A percentile compares a stretch with the other conserved stretches of the same genome.
phyloP scores from a whole-genome alignment of 176 grass and related monocot genomes.

The Oryza punctata region DNA sequence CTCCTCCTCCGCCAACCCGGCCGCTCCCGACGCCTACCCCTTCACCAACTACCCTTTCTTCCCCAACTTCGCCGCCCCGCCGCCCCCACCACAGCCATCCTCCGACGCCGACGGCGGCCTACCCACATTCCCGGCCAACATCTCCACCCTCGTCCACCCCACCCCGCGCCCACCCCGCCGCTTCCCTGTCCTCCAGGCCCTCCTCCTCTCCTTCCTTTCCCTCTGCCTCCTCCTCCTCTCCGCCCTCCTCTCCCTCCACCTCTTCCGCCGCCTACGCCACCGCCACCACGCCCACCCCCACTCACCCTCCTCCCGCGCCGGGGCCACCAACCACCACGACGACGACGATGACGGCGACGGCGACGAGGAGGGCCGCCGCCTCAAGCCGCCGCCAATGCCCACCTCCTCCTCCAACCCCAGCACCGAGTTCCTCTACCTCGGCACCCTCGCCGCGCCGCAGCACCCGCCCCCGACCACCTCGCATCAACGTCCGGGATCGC shows the following conservation, averaged over 20 bases:
- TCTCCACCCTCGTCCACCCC: slow-evolving; percentile 47
- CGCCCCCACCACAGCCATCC: neutral
- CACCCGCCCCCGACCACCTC: neutral
- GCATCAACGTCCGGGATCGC: slow-evolving; percentile 33
- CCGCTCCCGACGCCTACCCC: slow-evolving; percentile 35
- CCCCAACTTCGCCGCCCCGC: slow-evolving; percentile 23
- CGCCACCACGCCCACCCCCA: neutral
- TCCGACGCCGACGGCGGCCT: slow-evolving; percentile 22
- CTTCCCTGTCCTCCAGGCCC: slow-evolving; percentile 51
- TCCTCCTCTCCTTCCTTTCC: slow-evolving; percentile 52
- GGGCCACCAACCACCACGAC: neutral
- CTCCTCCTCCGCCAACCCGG: slow-evolving; percentile 31
- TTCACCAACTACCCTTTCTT: slow-evolving; percentile 57
- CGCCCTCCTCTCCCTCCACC: slow-evolving; percentile 46
- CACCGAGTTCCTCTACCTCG: slow-evolving; percentile 70
- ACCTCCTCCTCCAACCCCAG: slow-evolving; percentile 57
- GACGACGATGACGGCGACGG: neutral
- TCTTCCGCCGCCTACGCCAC: slow-evolving; percentile 46
- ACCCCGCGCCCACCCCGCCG: neutral
- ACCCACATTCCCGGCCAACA: slow-evolving; percentile 53
- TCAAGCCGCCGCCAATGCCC: slow-evolving; percentile 62
- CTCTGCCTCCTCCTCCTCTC: slow-evolving; percentile 51
- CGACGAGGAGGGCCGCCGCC: slow-evolving; percentile 54
- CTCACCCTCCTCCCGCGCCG: neutral
- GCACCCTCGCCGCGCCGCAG: slow-evolving; percentile 45